These are phyloP conservation scores for Arachis monticola DNA, from an alignment of 331 rosid species.

Conservation along the genomic window DNA sequence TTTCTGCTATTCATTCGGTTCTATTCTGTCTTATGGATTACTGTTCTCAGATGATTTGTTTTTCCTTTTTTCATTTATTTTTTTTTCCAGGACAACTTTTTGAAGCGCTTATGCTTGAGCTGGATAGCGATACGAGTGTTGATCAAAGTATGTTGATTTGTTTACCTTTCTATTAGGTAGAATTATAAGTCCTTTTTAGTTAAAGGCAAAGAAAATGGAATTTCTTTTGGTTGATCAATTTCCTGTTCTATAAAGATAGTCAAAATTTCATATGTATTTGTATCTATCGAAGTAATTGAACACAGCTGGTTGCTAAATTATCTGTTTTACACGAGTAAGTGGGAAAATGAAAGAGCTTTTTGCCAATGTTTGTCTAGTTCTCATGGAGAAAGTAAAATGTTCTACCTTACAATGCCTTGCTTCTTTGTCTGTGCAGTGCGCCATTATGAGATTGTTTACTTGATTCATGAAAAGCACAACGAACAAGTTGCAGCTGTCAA, in stretches of 20 bases:
- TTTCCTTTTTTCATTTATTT: background rate
- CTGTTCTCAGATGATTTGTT: background rate
- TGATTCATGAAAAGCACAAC: slow-evolving; percentile 81
- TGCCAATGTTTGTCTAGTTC: slow-evolving; percentile 28
- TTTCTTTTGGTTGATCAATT: background rate
- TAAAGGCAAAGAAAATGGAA: background rate
- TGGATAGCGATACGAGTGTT: slow-evolving; percentile 61
- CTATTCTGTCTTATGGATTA: no score
- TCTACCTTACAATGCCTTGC: slow-evolving; percentile 37
- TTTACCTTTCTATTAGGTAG: slow-evolving; percentile 8
- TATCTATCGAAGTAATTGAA: background rate
- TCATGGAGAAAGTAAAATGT: slow-evolving; percentile 18
- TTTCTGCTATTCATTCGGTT: slow-evolving; percentile 23
- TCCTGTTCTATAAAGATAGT: slow-evolving; percentile 15
- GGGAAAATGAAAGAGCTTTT: slow-evolving; percentile 1
- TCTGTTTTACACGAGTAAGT: background rate
- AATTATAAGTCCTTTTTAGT: slow-evolving; percentile 5
- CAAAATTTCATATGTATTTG: background rate
- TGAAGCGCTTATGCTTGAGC: slow-evolving; percentile 74
- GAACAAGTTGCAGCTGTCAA: slow-evolving; percentile 79
- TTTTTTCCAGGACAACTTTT: slow-evolving; percentile 67
- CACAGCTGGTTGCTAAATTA: slow-evolving; percentile 14
- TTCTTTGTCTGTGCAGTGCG: slow-evolving; percentile 61
- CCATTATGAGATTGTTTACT: slow-evolving; percentile 87
- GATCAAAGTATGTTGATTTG: slow-evolving; percentile 63